Percentiles rank a stretch among this genome's conserved stretches.
Conservation (phyloP, 2,329 filamentous ascomycete species). For the Fusarium abutilonis region DNA sequence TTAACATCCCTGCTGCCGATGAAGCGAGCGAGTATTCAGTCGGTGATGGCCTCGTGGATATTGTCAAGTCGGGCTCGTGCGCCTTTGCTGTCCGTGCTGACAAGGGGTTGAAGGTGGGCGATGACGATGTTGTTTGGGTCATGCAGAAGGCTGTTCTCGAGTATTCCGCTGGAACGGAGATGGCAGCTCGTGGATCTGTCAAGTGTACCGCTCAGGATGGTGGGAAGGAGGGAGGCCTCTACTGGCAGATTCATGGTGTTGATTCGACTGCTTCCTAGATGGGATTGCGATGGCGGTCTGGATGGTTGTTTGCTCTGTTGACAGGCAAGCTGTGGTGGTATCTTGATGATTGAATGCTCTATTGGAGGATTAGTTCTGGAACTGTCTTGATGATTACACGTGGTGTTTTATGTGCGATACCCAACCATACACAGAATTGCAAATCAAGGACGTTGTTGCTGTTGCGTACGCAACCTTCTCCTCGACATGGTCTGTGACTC, state of each 20-base stretch:
- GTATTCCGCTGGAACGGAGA: conserved; percentile 29
- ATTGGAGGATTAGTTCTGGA: conserved; percentile 9
- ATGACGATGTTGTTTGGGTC: conserved; percentile 32
- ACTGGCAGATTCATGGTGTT: conserved; percentile 36
- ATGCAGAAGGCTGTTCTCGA: conserved; percentile 27
- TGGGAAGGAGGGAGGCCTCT: conserved; percentile 22
- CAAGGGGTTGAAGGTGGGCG: conserved; percentile 22
- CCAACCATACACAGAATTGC: conserved; percentile 18
- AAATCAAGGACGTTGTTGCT: conserved; percentile 12
- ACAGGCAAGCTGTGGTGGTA: not conserved
- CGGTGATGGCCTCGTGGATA: conserved; percentile 33
- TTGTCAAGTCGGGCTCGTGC: conserved; percentile 44
- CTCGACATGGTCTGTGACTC: not conserved
- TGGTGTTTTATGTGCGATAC: conserved; percentile 33
- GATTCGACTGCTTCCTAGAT: conserved; percentile 3
- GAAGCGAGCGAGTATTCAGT: conserved; percentile 20
- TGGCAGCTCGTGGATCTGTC: conserved; percentile 30
- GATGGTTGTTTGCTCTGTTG: conserved; percentile 7
- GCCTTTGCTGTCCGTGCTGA: conserved; percentile 42
- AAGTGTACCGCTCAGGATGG: conserved; percentile 20
- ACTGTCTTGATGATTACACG: conserved; percentile 26
- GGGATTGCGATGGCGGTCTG: conserved; percentile 9
- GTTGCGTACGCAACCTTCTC: conserved; percentile 6
- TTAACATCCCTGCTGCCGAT: conserved; percentile 37
- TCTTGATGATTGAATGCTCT: conserved; percentile 8